A percentile compares a stretch with the other conserved stretches of the same genome.
phyloP scores from a whole-genome alignment of 2,329 filamentous ascomycete species.

The Ceratocystis cubensis region DNA sequence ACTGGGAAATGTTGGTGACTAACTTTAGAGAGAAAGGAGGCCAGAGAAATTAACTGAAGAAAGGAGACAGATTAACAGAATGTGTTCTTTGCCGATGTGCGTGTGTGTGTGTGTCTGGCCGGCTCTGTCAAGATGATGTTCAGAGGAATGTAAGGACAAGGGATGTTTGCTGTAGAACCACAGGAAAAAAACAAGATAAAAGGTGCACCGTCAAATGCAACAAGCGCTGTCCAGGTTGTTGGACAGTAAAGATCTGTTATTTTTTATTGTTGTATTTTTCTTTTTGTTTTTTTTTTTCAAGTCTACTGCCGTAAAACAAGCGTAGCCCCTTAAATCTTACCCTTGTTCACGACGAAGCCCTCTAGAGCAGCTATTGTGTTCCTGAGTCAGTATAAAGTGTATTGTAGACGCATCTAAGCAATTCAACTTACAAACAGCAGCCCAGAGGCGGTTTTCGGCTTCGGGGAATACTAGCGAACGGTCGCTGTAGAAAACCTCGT shows the following conservation, averaged over 20 bases:
- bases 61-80: conserved; percentile 21
- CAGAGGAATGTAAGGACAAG: neutral
- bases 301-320: too few species aligned
- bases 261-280: too few species aligned
- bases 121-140: neutral
- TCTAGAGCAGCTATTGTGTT: conserved; percentile 57
- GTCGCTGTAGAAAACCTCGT: conserved; percentile 85
- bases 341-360: conserved; percentile 88
- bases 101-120: conserved; percentile 1
- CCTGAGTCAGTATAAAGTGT: conserved; percentile 13
- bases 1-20: neutral
- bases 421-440: conserved; percentile 55
- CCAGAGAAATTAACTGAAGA: conserved; percentile 2
- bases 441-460: conserved; percentile 89
- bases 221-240: too few species aligned
- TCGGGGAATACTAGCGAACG: conserved; percentile 84
- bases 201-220: too few species aligned
- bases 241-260: too few species aligned
- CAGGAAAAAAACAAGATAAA: neutral
- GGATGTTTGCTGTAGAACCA: neutral
- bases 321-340: conserved; percentile 44
- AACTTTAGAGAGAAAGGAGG: neutral
- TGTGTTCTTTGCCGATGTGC: conserved; percentile 19
- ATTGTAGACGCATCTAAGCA: neutral
- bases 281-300: neutral